Base-by-base conservation (phyloP, 768 basidiomycete genomes). In the Tulasnella sp. region DNA sequence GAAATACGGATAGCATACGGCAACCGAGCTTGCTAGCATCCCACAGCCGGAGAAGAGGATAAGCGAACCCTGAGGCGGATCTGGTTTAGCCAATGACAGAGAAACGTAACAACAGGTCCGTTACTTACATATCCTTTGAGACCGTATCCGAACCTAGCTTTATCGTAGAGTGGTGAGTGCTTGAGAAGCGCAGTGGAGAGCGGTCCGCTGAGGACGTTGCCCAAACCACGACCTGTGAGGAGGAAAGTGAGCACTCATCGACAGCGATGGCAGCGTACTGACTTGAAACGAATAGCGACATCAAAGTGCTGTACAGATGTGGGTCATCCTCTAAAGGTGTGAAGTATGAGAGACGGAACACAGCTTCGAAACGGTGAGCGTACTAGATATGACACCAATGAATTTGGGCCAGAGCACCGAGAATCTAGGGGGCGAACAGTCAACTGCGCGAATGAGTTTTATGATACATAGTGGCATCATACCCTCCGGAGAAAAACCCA, bases 371-470 rank as follows among this genome's bases (percentile, higher is more conserved):
- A 26, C 29, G 39, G 17, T 8, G n/a, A 32, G 39, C 71, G 34
- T 34, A 72, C 71, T 63, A 5, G 62, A 64, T 16, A 72, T 72
- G 64, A 72, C 71, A 32, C 71, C 71, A 63, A 72, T 72, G 71
- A 72, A 72, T 40, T 47, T 63, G 22, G 71, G 71, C 71, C 71
- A 72, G 22, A 72, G 62, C n/a, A 72, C 71, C 36, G 71, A 72
- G 59, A 72, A 72, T 7, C 71, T 72, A 40, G 3, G 32, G 17
- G 19, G 26, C 22, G 34, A 36, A 32, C 19, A 63, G 32, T 63
- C 37, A 72, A 16, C n/a, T 11, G n/a, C 36, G 62, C 22, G 62
- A 1, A 29, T 39, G 35, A 26, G 71, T 12, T 26, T 34, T 63
- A 9, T 44, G 42, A 6, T 35, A 59, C 32, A 64, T 39, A 67